Evolutionary conservation across 2,329 filamentous ascomycete genomes (phyloP), one percentile per base, ranked within the genome.

Genomic region (Neocatenulostroma microsporum): DNA sequence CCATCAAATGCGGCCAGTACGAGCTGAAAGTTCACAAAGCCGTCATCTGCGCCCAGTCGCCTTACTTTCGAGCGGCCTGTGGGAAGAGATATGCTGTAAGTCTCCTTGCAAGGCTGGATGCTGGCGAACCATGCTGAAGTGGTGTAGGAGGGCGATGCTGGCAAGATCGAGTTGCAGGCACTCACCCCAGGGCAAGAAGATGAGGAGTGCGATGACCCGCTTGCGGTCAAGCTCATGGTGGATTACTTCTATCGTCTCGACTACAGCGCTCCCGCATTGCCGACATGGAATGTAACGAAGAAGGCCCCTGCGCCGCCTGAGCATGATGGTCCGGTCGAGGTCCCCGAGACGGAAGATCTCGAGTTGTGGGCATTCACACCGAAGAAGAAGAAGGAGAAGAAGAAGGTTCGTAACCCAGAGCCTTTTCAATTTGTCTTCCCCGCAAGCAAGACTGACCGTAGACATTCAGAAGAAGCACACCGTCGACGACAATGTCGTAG

Each of bases 21-120:
- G 57, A 51, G 46, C 65, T 63, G 46, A 51, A 50, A 18, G 63
- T 66, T 3, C 63, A 67, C 48, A 62, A 62, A 37, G 57, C 56
- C 5, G 51, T 67, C 29, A 48, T 67, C 31, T 60, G 59, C 45
- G 59, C 60, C 19, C 57, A 63, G 29, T 65, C 62, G 5, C 52
- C 52, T 8, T 67, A 66, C 46, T 54, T 53, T 32, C 30, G 21
- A 21, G 35, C 34, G n/a, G 44, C 42, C 2, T 47, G 42, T 27
- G 44, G 15, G n/a, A 13, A n/a, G n/a, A n/a, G n/a, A n/a, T n/a
- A n/a, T n/a, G n/a, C 39, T 54, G 12, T 28, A 56, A 19, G 54
- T 43, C 43, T 45, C 53, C 39, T 56, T 55, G 27, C 39, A 51
- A n/a, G n/a, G n/a, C n/a, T n/a, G n/a, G n/a, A n/a, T n/a, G 21